Evolutionary conservation across 768 basidiomycete species (phyloP).

Genomic region (Pulveroboletus sp.): DNA sequence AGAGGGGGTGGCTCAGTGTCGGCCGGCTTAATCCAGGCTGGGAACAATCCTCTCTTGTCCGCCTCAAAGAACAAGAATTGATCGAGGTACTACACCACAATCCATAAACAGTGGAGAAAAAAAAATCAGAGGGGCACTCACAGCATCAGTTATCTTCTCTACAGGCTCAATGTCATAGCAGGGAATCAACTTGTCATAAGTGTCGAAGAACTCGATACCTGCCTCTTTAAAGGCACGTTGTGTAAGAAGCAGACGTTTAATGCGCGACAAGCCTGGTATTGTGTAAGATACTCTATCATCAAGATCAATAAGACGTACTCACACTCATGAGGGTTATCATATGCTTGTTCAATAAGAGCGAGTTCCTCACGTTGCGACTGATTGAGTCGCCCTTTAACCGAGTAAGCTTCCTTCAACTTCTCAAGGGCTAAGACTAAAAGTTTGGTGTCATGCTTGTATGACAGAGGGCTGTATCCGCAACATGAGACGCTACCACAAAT

Average conservation of each 20-base stretch:
- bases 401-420: conserved; percentile 98
- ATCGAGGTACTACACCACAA: conserved; percentile 68
- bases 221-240: conserved; percentile 99
- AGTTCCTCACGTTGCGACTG: conserved; percentile 98
- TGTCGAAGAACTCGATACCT: conserved; percentile 96
- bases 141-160: conserved; percentile 99
- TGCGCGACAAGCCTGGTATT: conserved; percentile 74
- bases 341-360: conserved; percentile 97
- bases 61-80: conserved; percentile 99
- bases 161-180: conserved; percentile 99
- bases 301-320: conserved; percentile 14
- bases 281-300: conserved; percentile 2
- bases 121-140: conserved; percentile 33
- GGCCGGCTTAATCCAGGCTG: conserved; percentile 98
- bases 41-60: conserved; percentile 97
- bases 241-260: conserved; percentile 93
- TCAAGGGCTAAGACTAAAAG: conserved; percentile 93
- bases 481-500: conserved; percentile 2
- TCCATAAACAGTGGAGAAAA: conserved; percentile 7
- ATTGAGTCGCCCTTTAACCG: conserved; percentile 95
- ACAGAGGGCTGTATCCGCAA: conserved; percentile 60
- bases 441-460: conserved; percentile 99
- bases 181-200: conserved; percentile 96
- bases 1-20: conserved; percentile 96
- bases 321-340: conserved; percentile 99